Evolutionary conservation across 495 filamentous ascomycete species (phyloP), one percentile per base, ranked within the genome.

Genomic region (Aspergillus sclerotiicarbonarius): DNA sequence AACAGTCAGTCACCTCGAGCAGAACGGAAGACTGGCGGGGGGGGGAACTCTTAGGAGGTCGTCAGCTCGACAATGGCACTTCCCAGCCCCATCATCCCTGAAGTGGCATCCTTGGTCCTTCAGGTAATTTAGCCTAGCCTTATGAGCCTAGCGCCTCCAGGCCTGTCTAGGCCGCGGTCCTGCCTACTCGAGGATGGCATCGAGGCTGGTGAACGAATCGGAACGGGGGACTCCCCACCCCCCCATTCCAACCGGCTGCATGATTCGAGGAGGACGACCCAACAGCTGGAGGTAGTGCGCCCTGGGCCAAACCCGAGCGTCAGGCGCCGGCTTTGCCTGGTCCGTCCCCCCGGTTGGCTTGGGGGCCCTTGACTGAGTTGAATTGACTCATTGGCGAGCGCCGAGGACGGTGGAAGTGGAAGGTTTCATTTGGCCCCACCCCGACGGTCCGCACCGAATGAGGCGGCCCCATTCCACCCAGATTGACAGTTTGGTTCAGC

Each of bases 371-470:
- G n/a, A n/a, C n/a, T n/a, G n/a, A n/a, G n/a, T n/a, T n/a, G n/a
- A n/a, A n/a, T n/a, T 25, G 25, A 25, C 25, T 25, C 25, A 25
- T 25, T 25, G 25, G 37, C 37, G 37, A 41, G 13, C n/a, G 8
- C 37, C 5, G 12, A 6, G 13, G 37, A 41, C 12, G 13, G n/a
- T 41, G 37, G 37, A 15, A 15, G 35, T 21, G 21, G 32, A 39
- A 51, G 32, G 32, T 56, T 58, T 47, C n/a, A 49, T 1, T 15
- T 46, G 25, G 49, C 56, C 51, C 55, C 52, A 45, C 56, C 19
- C 48, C 21, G 47, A 41, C 60, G 60, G 60, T 59, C 60, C 60
- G 60, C 60, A 59, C 60, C 60, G 60, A 56, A 60, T 60, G 41
- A 47, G 55, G 56, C 48, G 53, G 60, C 39, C 32, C 60, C 60